Percentiles rank a stretch among this genome's conserved stretches.
phyloP scores from a whole-genome alignment of 2,329 filamentous ascomycete species.

The Canariomyces notabilis region DNA sequence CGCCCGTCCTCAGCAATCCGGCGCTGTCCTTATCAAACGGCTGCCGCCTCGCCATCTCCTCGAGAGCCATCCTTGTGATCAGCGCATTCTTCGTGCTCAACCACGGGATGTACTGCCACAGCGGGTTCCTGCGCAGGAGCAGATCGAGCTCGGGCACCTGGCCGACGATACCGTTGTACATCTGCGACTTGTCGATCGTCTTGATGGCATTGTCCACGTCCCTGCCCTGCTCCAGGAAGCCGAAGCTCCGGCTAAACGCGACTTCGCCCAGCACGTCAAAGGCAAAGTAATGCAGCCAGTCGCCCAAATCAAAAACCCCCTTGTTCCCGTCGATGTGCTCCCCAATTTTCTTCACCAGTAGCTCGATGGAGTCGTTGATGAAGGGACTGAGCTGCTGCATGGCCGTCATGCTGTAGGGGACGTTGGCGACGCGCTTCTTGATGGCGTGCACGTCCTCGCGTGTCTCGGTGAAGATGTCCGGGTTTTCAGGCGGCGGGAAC shows the following conservation, averaged over 20 bases:
- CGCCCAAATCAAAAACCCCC: slow-evolving; percentile 41
- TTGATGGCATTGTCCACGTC: slow-evolving; percentile 49
- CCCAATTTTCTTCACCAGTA: slow-evolving; percentile 40
- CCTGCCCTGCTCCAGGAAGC: slow-evolving; percentile 44
- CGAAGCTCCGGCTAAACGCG: slow-evolving; percentile 47
- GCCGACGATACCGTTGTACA: slow-evolving; percentile 48
- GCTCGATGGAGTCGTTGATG: slow-evolving; percentile 47
- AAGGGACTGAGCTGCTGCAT: slow-evolving; percentile 49
- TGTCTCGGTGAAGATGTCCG: slow-evolving; percentile 54
- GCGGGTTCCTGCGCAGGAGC: slow-evolving; percentile 45
- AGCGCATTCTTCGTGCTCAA: slow-evolving; percentile 42
- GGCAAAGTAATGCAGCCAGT: slow-evolving; percentile 41
- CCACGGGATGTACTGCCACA: slow-evolving; percentile 40
- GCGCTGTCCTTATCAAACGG: slow-evolving; percentile 44
- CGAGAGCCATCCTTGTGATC: slow-evolving; percentile 47
- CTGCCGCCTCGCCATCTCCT: slow-evolving; percentile 43
- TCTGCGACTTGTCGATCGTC: slow-evolving; percentile 48
- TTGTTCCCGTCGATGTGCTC: slow-evolving; percentile 30
- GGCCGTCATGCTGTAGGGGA: slow-evolving; percentile 48
- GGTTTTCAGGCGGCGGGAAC: slow-evolving; percentile 52
- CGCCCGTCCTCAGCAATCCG: slow-evolving; percentile 35
- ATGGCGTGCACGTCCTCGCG: slow-evolving; percentile 49
- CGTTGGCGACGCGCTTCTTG: slow-evolving; percentile 50
- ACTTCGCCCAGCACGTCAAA: slow-evolving; percentile 50
- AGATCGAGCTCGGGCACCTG: slow-evolving; percentile 47